Evolutionary conservation across 2,329 filamentous ascomycete genomes (phyloP), one percentile per base, ranked within the genome.

Genomic region (Aureobasidium lini): DNA sequence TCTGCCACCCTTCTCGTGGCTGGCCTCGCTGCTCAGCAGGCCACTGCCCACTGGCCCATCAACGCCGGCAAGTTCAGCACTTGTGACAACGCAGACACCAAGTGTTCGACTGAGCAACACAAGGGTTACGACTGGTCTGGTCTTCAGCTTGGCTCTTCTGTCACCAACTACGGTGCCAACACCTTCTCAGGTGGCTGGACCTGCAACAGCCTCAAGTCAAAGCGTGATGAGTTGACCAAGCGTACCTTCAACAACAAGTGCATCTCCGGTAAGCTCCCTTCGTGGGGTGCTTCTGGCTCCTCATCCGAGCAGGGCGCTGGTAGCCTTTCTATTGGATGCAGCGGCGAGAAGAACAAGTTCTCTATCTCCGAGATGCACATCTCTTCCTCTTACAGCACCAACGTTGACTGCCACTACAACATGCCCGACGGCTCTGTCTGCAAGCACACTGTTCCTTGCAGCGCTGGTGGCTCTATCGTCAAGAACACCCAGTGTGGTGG

Each of bases 401-500:
- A 92, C 64, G 77, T 97, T 57, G 85, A 93, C 74, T 90, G 96
- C 78, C 82, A 89, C 78, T 96, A 93, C 76, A 81, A 79, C 68
- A 95, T 96, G 90, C 81, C 84, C 2, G 89, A 93, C 71, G 89
- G 89, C 66, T 86, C 84, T 13, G 83, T 74, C 62, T 97, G 93
- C 85, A 93, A 89, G 77, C 88, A 95, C 68, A 84, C 83, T 63
- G 78, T 82, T 64, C 70, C 79, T 56, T 95, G 90, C 82, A 83
- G 79, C 64, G 77, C 80, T 59, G 77, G 80, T 15, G 89, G 89
- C 68, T 86, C 84, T 61, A 82, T 81, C 48, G 80, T 96, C 67
- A 76, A 84, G 75, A 96, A 96, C 82, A 84, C 79, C 62, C 90
- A 96, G 81, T 97, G 93, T 72, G 93, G 91, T 83, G 92, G 92